phyloP scores from a whole-genome alignment of 257 asterid species.

The Jacaranda copaia region DNA sequence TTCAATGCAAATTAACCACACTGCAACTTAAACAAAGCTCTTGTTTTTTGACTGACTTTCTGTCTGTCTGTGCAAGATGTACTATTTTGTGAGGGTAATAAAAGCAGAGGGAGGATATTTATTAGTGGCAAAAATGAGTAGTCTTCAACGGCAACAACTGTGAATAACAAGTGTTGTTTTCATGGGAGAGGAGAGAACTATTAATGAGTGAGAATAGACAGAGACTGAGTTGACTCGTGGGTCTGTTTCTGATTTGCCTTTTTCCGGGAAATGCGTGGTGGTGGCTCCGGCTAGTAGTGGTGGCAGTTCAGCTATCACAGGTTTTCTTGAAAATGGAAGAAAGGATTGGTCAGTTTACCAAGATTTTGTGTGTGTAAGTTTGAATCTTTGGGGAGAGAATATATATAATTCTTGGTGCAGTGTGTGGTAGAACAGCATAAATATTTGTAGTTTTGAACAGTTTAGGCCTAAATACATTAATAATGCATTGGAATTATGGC shows the following conservation, averaged over 20 bases:
- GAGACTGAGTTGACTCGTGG: constrained; percentile 1
- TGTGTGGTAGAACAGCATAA: too few relatives aligned
- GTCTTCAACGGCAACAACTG: constrained; percentile 41
- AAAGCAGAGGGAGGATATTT: constrained; percentile 22
- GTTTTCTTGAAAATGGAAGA: constrained; percentile 5
- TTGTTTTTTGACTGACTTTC: background rate
- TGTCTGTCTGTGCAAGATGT: background rate
- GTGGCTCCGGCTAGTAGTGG: background rate
- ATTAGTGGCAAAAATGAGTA: constrained; percentile 43
- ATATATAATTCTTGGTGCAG: background rate
- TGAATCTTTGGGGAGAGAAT: background rate
- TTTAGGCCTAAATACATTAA: background rate
- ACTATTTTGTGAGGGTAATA: background rate
- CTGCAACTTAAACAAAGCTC: too few relatives aligned
- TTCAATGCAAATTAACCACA: constrained; percentile 23
- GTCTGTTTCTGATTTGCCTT: too few relatives aligned
- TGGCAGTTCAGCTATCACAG: background rate
- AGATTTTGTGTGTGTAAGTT: background rate
- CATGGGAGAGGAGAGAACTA: constrained; percentile 30
- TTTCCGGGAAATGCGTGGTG: background rate
- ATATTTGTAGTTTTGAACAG: background rate
- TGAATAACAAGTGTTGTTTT: constrained; percentile 25
- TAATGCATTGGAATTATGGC: constrained; percentile 9
- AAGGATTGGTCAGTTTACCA: background rate
- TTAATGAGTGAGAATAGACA: constrained; percentile 1